phyloP scores from a whole-genome alignment of 352 stramenopile genomes.

The Phytophthora podocarpi region DNA sequence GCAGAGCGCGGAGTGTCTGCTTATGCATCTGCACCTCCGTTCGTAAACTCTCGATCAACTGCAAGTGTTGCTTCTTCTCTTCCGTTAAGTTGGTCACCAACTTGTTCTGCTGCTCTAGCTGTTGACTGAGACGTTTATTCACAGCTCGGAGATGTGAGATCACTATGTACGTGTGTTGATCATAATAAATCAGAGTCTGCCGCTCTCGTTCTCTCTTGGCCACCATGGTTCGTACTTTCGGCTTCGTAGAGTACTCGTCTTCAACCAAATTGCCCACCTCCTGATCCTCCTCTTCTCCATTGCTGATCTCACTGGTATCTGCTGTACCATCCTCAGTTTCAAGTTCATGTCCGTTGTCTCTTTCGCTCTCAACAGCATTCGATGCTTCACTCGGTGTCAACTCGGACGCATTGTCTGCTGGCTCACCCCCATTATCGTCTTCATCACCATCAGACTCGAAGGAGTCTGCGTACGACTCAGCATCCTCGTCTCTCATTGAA shows the following conservation, averaged over 20 bases:
- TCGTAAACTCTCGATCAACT: conserved; percentile 46
- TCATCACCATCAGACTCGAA: conserved; percentile 37
- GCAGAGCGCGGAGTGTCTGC: conserved; percentile 47
- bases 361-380: not conserved
- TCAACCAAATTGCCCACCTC: not conserved
- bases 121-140: conserved; percentile 50
- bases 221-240: conserved; percentile 1
- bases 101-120: conserved; percentile 64
- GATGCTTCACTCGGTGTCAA: too few relatives aligned
- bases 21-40: conserved; percentile 53
- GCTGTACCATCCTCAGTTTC: not conserved
- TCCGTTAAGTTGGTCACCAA: conserved; percentile 45
- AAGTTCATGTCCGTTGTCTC: not conserved
- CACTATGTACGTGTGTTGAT: conserved; percentile 61
- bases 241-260: not conserved
- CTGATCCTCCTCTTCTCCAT: not conserved
- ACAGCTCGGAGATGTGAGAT: conserved; percentile 49
- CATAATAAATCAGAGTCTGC: conserved; percentile 44
- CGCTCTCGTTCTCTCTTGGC: conserved; percentile 14
- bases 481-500: conserved; percentile 23
- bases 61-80: conserved; percentile 57
- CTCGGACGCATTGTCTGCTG: not conserved
- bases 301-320: not conserved
- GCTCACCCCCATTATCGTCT: conserved; percentile 1
- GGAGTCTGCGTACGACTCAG: conserved; percentile 34